Evolutionary conservation across 495 filamentous ascomycete species (phyloP).

Genomic region (Tuber indicum): DNA sequence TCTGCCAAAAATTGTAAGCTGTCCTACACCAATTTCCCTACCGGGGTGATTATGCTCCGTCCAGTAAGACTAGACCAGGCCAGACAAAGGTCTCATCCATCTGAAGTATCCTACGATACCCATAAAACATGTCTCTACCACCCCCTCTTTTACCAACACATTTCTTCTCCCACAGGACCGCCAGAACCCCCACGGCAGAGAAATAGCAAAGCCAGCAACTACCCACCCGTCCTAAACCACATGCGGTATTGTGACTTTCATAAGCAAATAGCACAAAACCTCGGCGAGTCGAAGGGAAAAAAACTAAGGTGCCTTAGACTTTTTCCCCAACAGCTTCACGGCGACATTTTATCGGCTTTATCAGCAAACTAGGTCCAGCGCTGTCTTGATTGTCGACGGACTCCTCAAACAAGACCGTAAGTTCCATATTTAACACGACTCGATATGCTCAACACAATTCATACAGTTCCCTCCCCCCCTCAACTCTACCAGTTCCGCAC

Average conservation of each 20-base stretch:
- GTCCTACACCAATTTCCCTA: not conserved
- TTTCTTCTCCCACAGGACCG: not conserved
- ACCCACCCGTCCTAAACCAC: too few relatives aligned
- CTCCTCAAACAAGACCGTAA: not conserved
- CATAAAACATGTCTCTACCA: not conserved
- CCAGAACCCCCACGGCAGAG: too few relatives aligned
- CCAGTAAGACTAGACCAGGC: not conserved
- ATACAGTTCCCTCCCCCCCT: not conserved
- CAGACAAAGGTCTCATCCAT: not conserved
- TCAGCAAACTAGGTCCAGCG: not conserved
- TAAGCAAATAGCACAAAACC: not conserved
- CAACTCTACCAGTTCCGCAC: not conserved
- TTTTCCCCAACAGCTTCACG: not conserved
- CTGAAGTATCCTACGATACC: not conserved
- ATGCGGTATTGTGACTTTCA: not conserved
- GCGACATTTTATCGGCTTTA: not conserved
- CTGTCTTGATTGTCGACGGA: not conserved
- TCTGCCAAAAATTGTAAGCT: not conserved
- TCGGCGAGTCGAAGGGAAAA: not conserved
- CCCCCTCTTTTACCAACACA: not conserved
- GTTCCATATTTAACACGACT: not conserved
- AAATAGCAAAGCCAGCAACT: too few relatives aligned
- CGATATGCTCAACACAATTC: not conserved
- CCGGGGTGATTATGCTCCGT: not conserved
- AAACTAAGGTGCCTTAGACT: not conserved